Evolutionary conservation across 2,329 filamentous ascomycete genomes (phyloP).

Genomic region (Clonostachys byssicola): DNA sequence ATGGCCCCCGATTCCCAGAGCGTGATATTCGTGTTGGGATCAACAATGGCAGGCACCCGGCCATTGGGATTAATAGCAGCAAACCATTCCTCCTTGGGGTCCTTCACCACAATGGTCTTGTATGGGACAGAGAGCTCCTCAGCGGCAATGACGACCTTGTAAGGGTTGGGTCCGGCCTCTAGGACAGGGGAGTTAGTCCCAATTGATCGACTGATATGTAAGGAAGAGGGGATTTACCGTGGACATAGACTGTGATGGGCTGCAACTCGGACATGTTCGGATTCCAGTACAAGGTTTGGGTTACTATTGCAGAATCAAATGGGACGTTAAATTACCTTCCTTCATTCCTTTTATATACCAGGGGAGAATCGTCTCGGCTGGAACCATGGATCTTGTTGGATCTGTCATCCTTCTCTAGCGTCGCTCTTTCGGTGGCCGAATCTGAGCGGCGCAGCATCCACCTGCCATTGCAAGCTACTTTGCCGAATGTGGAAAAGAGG

Average conservation of each 20-base stretch:
- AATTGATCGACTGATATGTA: not conserved
- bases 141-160: conserved; percentile 24
- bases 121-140: conserved; percentile 30
- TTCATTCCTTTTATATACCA: too few relatives aligned
- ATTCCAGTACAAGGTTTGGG: too few relatives aligned
- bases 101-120: conserved; percentile 12
- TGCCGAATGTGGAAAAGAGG: too few relatives aligned
- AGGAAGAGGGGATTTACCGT: conserved; percentile 1
- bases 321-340: too few relatives aligned
- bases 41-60: conserved; percentile 22
- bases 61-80: conserved; percentile 25
- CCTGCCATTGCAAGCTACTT: too few relatives aligned
- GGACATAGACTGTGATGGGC: conserved; percentile 9
- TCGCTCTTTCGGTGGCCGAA: too few relatives aligned
- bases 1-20: conserved; percentile 20
- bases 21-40: conserved; percentile 23
- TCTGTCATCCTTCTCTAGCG: too few relatives aligned
- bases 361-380: too few relatives aligned
- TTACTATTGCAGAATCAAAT: too few relatives aligned
- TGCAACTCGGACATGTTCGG: conserved; percentile 4
- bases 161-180: conserved; percentile 20
- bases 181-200: not conserved
- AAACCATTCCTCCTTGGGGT: conserved; percentile 16
- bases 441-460: too few relatives aligned
- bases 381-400: too few relatives aligned